Evolutionary conservation across 306 rosid genomes (phyloP).

Genomic region (Pyrus communis): DNA sequence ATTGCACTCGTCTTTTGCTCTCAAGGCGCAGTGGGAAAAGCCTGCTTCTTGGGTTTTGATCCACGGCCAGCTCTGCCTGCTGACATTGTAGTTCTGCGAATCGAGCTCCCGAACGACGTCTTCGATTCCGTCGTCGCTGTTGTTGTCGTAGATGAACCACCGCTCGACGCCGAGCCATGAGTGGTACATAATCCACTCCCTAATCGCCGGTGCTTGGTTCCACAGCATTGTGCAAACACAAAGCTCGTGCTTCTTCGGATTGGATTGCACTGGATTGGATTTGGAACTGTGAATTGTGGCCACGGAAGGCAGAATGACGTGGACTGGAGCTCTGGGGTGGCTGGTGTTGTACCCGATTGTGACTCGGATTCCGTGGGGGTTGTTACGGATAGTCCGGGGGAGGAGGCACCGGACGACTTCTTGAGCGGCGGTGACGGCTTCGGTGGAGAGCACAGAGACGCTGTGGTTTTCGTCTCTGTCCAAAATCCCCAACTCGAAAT

Average conservation of each 20-base stretch:
- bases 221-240: slow-evolving; percentile 93
- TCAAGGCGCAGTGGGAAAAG: slow-evolving; percentile 84
- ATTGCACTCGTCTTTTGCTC: slow-evolving; percentile 72
- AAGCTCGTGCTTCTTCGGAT: slow-evolving; percentile 48
- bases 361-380: slow-evolving; percentile 47
- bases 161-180: slow-evolving; percentile 88
- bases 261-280: neutral
- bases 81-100: slow-evolving; percentile 50
- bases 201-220: slow-evolving; percentile 76
- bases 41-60: slow-evolving; percentile 96
- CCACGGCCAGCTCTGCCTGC: slow-evolving; percentile 85
- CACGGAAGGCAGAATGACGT: slow-evolving; percentile 49
- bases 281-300: slow-evolving; percentile 33
- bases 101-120: slow-evolving; percentile 51
- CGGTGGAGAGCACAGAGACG: slow-evolving; percentile 30
- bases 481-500: slow-evolving; percentile 34
- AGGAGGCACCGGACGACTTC: slow-evolving; percentile 75
- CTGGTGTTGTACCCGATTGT: slow-evolving; percentile 37
- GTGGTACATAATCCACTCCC: slow-evolving; percentile 92
- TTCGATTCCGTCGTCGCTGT: slow-evolving; percentile 75
- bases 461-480: slow-evolving; percentile 19
- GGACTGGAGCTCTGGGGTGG: slow-evolving; percentile 23
- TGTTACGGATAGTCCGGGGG: slow-evolving; percentile 41
- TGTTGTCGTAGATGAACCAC: slow-evolving; percentile 94
- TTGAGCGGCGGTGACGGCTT: slow-evolving; percentile 72